Conservation (phyloP, 2,329 filamentous ascomycete genomes). For the Diaporthe sp. region DNA sequence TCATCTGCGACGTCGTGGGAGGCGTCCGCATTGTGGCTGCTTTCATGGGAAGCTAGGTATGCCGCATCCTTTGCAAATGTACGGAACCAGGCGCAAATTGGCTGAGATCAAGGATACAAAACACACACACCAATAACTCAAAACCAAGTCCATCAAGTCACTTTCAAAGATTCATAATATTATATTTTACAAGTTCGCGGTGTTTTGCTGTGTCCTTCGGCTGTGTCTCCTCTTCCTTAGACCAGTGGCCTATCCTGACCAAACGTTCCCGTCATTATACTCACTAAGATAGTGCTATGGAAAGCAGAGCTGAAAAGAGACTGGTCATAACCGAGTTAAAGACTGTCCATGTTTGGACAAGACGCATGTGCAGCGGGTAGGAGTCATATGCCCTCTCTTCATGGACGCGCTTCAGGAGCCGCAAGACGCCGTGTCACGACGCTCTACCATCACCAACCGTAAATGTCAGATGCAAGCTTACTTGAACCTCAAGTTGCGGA, state of each 20-base stretch:
- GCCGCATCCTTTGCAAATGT: not conserved
- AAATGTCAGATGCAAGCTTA: constrained; percentile 40
- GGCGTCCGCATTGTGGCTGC: not conserved
- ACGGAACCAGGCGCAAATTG: not conserved
- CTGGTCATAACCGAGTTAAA: constrained; percentile 6
- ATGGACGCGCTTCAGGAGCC: constrained; percentile 14
- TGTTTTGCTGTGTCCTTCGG: not conserved
- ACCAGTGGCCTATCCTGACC: constrained; percentile 29
- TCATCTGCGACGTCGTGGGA: not conserved
- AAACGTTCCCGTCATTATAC: constrained; percentile 15
- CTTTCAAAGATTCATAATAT: constrained; percentile 3
- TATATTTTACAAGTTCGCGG: constrained; percentile 33
- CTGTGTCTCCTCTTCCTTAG: not conserved
- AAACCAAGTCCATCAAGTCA: not conserved
- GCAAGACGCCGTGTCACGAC: constrained; percentile 3
- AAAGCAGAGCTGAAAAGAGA: constrained; percentile 7
- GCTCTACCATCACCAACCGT: constrained; percentile 34
- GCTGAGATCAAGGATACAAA: not conserved
- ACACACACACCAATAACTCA: not conserved
- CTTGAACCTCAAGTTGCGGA: constrained; percentile 41
- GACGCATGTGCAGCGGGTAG: not conserved
- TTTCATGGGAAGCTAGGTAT: not conserved
- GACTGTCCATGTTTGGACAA: constrained; percentile 2
- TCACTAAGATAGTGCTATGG: constrained; percentile 29
- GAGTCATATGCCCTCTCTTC: constrained; percentile 13